Base-by-base conservation (phyloP, 441 rosid species). In the Macaranga tanarius region DNA sequence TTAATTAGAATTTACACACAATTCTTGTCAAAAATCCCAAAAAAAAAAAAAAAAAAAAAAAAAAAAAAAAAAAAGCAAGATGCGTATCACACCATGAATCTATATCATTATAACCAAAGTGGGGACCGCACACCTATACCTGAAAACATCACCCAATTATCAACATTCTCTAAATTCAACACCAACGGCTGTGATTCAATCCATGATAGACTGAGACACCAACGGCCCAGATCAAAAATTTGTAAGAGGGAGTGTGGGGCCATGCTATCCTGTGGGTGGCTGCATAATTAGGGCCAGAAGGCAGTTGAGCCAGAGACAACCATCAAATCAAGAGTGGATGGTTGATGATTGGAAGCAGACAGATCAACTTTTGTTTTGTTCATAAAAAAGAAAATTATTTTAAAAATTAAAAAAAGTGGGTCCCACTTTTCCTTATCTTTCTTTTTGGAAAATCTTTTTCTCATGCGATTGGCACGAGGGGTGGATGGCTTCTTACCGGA, bases 291-390 rank as follows among this genome's bases (percentile, higher is more conserved):
- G 81, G 75, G 67, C 66, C 76, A 12, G 38, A 66, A 58, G 74
- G 79, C 77, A 68, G 78, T 55, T 68, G 67, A 31, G 81, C 63
- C 54, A 68, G 80, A 77, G 81, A 77, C 86, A 83, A 83, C 84
- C 86, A 85, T 89, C 88, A 85, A 82, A 86, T 86, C 85, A 78
- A 84, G 77, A 79, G 73, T 52, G 76, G 81, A 80, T 79, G 79
- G 82, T 72, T 71, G 75, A 83, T 86, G 90, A 85, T 87, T 77
- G 87, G 89, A 83, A 81, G 72, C 84, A 76, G 86, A 90, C 87
- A 80, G 75, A 80, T 74, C 63, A 75, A 80, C 78, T 82, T 85
- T 81, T 77, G 9, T 62, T 75, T 25, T 76, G 40, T 50, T 58
- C 64, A 65, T 47, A 23, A 31, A 15, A 12, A 12, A n/a, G n/a